These are phyloP conservation scores for Chalciporus chontae DNA, from an alignment of 768 basidiomycete genomes.

Conservation along the genomic window DNA sequence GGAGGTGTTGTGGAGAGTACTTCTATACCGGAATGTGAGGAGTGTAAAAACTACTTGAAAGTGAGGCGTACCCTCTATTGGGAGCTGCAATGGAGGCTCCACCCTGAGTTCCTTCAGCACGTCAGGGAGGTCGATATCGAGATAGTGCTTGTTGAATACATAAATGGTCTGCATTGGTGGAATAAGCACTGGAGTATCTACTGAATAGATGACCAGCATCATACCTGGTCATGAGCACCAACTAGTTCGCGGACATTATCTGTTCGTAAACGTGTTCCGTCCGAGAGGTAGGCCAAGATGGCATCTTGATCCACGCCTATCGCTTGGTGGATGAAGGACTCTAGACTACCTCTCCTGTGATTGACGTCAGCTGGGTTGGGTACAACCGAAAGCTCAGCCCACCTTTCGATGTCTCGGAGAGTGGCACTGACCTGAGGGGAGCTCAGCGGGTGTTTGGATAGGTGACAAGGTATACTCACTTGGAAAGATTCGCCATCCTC, in stretches of 20 bases:
- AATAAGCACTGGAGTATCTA: conserved; percentile 10
- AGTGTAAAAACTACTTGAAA: not conserved
- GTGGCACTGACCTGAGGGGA: conserved; percentile 48
- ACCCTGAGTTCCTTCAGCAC: conserved; percentile 62
- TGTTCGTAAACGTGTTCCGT: conserved; percentile 68
- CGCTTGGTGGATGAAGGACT: conserved; percentile 66
- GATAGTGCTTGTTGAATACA: conserved; percentile 80
- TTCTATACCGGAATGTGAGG: conserved; percentile 36
- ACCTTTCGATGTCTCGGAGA: conserved; percentile 78
- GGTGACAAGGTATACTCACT: conserved; percentile 31
- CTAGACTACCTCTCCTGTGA: conserved; percentile 61
- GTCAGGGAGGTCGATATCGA: conserved; percentile 65
- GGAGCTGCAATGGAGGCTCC: conserved; percentile 61
- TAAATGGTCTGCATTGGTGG: conserved; percentile 55
- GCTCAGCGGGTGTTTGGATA: not conserved
- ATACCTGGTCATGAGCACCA: conserved; percentile 71
- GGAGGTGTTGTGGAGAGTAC: conserved; percentile 67
- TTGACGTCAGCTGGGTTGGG: conserved; percentile 4
- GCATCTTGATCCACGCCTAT: conserved; percentile 68
- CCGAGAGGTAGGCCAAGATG: conserved; percentile 74
- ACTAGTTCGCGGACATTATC: conserved; percentile 75
- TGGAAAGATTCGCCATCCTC: conserved; percentile 63
- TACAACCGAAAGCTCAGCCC: conserved; percentile 16
- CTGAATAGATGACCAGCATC: conserved; percentile 11
- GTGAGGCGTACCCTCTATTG: conserved; percentile 57